Percentiles rank a stretch among this genome's conserved stretches.
These are phyloP conservation scores for Silene vulgaris DNA, from an alignment of 179 eudicot genomes.

Conservation along the genomic window DNA sequence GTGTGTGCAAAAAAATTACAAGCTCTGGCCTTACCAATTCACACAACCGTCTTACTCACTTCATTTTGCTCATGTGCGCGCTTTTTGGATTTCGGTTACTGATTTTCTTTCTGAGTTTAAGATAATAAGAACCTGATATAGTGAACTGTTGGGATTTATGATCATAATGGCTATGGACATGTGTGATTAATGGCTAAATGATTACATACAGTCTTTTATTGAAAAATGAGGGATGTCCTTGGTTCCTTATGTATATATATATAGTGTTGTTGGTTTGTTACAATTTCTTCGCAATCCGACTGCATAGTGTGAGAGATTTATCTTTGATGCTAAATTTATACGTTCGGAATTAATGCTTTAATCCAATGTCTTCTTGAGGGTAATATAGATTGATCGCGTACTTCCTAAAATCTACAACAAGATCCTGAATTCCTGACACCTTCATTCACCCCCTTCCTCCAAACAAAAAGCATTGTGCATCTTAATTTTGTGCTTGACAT, in stretches of 20 bases:
- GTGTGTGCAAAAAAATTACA: background rate
- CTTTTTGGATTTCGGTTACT: background rate
- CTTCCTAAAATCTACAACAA: too few relatives aligned
- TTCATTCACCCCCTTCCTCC: background rate
- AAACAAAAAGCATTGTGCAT: too few relatives aligned
- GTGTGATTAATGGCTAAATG: background rate
- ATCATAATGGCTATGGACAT: background rate
- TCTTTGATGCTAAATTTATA: too few relatives aligned
- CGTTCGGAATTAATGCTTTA: too few relatives aligned
- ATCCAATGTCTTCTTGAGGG: too few relatives aligned
- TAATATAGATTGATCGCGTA: too few relatives aligned
- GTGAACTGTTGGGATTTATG: slow-evolving; percentile 2
- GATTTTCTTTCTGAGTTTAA: background rate
- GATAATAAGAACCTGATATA: background rate
- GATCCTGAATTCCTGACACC: background rate
- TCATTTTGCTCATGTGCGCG: background rate
- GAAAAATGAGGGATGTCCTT: background rate
- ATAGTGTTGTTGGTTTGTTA: too few relatives aligned
- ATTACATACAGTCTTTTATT: background rate
- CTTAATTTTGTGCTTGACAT: too few relatives aligned
- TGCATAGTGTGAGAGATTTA: too few relatives aligned
- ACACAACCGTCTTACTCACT: slow-evolving; percentile 2
- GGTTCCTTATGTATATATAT: background rate
- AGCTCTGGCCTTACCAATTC: background rate
- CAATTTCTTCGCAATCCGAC: too few relatives aligned